These are phyloP conservation scores for Sclerotinia glacialis DNA, from an alignment of 2,329 filamentous ascomycete genomes.

Conservation along the genomic window DNA sequence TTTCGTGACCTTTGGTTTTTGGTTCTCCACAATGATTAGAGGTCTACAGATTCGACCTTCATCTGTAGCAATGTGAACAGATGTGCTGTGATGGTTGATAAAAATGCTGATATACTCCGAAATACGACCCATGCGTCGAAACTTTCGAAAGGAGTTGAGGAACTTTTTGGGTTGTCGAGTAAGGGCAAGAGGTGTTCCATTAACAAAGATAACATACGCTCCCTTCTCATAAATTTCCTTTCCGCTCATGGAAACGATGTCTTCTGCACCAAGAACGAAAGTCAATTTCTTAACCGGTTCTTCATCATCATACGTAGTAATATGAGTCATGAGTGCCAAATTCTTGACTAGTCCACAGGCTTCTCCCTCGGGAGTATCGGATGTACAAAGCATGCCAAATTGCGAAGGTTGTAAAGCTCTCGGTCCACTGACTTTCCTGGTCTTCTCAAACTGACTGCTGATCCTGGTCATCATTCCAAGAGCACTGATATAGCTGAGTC, in stretches of 20 bases:
- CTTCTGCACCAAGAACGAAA: conserved; percentile 79
- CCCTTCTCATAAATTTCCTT: conserved; percentile 82
- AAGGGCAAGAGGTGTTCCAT: conserved; percentile 88
- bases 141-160: conserved; percentile 76
- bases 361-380: conserved; percentile 97
- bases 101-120: conserved; percentile 97
- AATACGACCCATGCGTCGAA: conserved; percentile 84
- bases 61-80: conserved; percentile 93
- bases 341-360: conserved; percentile 98
- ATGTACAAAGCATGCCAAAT: conserved; percentile 96
- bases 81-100: conserved; percentile 87
- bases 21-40: conserved; percentile 90
- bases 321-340: conserved; percentile 96
- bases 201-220: conserved; percentile 88
- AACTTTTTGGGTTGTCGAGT: conserved; percentile 86
- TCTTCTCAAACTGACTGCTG: conserved; percentile 98
- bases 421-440: conserved; percentile 91
- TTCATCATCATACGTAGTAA: conserved; percentile 94
- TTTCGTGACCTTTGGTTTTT: conserved; percentile 73
- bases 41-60: conserved; percentile 95
- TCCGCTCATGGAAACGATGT: conserved; percentile 76
- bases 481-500: conserved; percentile 92
- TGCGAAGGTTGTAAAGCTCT: conserved; percentile 95
- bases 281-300: conserved; percentile 83
- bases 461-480: conserved; percentile 99